These are phyloP conservation scores for Fonsecaea erecta DNA, from an alignment of 2,329 filamentous ascomycete species.

Conservation along the genomic window DNA sequence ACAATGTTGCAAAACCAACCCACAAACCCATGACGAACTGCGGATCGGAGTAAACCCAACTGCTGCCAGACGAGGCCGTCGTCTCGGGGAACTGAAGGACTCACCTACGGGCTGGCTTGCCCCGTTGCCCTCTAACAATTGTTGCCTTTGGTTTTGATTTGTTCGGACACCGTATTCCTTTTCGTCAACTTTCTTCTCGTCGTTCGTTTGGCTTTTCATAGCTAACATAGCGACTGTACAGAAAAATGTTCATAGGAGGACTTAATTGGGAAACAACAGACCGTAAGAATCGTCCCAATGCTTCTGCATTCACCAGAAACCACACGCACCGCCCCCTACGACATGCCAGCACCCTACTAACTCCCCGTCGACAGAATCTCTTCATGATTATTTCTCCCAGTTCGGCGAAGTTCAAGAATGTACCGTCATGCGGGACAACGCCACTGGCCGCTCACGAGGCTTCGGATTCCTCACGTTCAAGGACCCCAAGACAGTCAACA, in stretches of 20 bases:
- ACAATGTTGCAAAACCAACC: neutral
- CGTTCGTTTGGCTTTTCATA: conserved; percentile 18
- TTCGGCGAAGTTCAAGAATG: conserved; percentile 97
- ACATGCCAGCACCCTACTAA: conserved; percentile 10
- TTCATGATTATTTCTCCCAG: conserved; percentile 95
- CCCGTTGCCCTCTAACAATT: neutral
- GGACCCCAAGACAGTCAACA: conserved; percentile 96
- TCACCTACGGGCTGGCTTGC: neutral
- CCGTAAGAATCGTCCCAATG: conserved; percentile 65
- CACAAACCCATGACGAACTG: neutral
- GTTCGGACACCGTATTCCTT: neutral
- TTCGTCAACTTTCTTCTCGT: neutral
- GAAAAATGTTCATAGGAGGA: conserved; percentile 99
- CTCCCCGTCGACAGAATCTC: conserved; percentile 70
- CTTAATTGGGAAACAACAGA: conserved; percentile 99
- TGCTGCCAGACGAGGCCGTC: neutral
- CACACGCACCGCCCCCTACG: neutral
- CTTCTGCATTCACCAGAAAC: conserved; percentile 8
- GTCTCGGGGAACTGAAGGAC: neutral
- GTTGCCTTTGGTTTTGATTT: neutral
- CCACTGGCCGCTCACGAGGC: conserved; percentile 88
- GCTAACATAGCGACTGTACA: conserved; percentile 54
- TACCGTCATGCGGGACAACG: conserved; percentile 98
- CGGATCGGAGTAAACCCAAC: neutral
- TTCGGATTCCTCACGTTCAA: conserved; percentile 98